These are phyloP conservation scores for Sarcomyxa edulis DNA, from an alignment of 768 basidiomycete genomes.

Conservation along the genomic window DNA sequence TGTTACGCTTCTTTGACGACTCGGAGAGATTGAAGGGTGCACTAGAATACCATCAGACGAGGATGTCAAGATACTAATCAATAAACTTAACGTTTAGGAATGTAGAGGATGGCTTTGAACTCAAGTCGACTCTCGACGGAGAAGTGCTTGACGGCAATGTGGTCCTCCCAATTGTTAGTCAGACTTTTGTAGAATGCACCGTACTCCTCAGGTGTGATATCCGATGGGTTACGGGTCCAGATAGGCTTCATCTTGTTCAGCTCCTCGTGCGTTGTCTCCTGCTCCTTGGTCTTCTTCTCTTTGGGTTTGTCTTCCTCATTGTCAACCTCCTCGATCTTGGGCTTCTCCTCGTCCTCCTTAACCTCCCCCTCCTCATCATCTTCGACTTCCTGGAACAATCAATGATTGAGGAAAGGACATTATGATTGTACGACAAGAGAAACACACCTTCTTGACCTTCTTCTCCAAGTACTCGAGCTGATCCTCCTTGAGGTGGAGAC, in stretches of 20 bases:
- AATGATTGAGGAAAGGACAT: constrained; percentile 5
- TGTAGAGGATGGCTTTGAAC: constrained; percentile 98
- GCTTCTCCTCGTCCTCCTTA: constrained; percentile 68
- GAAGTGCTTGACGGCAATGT: constrained; percentile 99
- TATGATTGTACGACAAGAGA: not conserved
- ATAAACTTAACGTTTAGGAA: constrained; percentile 89
- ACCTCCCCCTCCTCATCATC: constrained; percentile 62
- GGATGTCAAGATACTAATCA: not conserved
- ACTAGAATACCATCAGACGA: constrained; percentile 31
- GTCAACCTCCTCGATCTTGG: constrained; percentile 80
- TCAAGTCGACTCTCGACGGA: constrained; percentile 99
- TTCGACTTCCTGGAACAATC: constrained; percentile 65
- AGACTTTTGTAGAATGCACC: constrained; percentile 98
- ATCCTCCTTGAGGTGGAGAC: constrained; percentile 95
- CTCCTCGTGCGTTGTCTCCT: constrained; percentile 86
- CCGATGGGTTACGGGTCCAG: constrained; percentile 97
- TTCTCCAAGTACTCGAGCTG: constrained; percentile 99
- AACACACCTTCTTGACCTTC: constrained; percentile 94
- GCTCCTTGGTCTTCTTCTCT: constrained; percentile 91
- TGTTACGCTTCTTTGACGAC: constrained; percentile 99
- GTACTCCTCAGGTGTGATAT: constrained; percentile 93
- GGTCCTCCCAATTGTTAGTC: constrained; percentile 99
- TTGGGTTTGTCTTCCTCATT: constrained; percentile 82
- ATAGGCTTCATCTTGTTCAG: constrained; percentile 99
- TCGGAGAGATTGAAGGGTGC: constrained; percentile 99